These are phyloP conservation scores for Tulasnella sp. DNA, from an alignment of 768 basidiomycete species.

Conservation along the genomic window DNA sequence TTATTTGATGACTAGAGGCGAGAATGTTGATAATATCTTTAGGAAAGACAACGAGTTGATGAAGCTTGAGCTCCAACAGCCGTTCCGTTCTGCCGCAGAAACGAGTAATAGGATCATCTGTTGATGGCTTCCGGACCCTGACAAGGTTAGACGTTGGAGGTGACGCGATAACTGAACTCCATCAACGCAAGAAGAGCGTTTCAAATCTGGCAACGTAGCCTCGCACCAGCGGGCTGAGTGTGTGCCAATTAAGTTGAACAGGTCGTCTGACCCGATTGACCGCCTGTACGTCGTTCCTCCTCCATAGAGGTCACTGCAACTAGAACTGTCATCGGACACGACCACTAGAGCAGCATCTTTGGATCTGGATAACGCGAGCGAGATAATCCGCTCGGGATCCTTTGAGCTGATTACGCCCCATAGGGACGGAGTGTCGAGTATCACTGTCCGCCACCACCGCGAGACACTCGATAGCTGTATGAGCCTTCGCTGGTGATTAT, in stretches of 20 bases:
- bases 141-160: neutral
- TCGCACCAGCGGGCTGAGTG: neutral
- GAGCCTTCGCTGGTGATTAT: neutral
- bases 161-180: neutral
- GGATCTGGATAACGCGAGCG: neutral
- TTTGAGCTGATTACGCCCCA: neutral
- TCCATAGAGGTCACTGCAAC: neutral
- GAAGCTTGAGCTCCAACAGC: neutral
- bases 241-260: neutral
- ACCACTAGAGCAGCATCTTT: neutral
- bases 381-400: neutral
- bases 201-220: neutral
- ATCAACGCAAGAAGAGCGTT: neutral
- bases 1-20: neutral
- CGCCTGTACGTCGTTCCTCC: neutral
- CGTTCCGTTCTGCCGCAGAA: neutral
- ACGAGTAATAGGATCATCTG: neutral
- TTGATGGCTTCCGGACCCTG: neutral
- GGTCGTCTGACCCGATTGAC: neutral
- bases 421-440: neutral
- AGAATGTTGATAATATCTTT: neutral
- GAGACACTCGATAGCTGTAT: neutral
- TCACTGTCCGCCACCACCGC: neutral
- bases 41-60: neutral
- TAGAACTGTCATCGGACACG: neutral